These are phyloP conservation scores for Jacaranda copaia DNA, from an alignment of 257 asterid species.

Conservation along the genomic window DNA sequence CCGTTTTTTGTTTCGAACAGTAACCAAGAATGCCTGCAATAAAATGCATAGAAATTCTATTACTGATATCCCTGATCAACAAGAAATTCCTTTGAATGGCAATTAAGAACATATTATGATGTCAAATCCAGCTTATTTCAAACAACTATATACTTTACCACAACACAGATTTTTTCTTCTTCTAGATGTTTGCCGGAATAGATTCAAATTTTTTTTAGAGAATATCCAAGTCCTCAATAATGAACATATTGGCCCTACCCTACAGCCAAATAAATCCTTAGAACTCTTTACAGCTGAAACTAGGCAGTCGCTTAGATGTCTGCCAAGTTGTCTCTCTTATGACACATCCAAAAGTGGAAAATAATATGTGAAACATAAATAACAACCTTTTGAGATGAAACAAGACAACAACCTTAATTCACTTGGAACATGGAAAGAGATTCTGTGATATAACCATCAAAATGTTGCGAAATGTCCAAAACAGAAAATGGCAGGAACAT, in stretches of 20 bases:
- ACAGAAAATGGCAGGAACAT: neutral
- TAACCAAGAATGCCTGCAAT: constrained; percentile 87
- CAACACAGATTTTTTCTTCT: neutral
- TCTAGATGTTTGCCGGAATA: too few relatives aligned
- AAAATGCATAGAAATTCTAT: constrained; percentile 10
- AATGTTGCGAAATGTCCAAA: neutral
- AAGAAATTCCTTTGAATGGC: neutral
- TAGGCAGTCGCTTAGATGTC: neutral
- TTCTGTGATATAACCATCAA: neutral
- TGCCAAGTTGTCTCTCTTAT: neutral
- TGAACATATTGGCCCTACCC: neutral
- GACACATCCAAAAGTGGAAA: neutral
- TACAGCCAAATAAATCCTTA: neutral
- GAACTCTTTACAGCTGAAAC: neutral
- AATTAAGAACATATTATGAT: neutral
- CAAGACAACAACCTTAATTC: neutral
- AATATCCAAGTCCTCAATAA: too few relatives aligned
- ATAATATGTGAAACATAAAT: neutral
- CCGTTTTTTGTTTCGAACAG: constrained; percentile 91
- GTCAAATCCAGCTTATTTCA: neutral
- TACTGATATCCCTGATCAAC: neutral
- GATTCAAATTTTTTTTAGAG: too few relatives aligned
- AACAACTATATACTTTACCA: neutral
- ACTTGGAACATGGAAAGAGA: neutral
- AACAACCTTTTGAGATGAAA: neutral